Percentiles rank a stretch among this genome's conserved stretches.
Evolutionary conservation across 441 rosid species (phyloP).

Genomic region (Erodium texanum): DNA sequence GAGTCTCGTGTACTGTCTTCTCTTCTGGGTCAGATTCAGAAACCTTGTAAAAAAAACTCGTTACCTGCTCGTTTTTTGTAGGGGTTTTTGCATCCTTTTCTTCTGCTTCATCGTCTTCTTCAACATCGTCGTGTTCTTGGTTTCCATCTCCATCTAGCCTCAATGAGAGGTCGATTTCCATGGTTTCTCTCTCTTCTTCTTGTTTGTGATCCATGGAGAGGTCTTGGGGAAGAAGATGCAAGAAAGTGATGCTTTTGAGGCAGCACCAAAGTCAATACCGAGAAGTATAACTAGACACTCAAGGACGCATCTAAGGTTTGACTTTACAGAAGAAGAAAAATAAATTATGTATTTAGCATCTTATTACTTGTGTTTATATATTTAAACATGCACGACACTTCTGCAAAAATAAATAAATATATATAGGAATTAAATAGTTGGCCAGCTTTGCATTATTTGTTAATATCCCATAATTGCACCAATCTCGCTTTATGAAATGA

Average conservation of each 20-base stretch:
- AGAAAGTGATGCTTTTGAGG: constrained; percentile 35
- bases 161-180: constrained; percentile 54
- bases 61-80: background rate
- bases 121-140: constrained; percentile 1
- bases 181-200: constrained; percentile 15
- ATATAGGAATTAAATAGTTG: too few species aligned
- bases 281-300: constrained; percentile 36
- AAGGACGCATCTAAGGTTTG: constrained; percentile 67
- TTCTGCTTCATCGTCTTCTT: constrained; percentile 14
- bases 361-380: too few species aligned
- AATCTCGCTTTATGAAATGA: background rate
- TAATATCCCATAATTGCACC: background rate
- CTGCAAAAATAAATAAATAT: too few species aligned
- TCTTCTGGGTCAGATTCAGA: background rate
- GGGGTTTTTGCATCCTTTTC: constrained; percentile 12
- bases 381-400: background rate
- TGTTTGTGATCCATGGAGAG: constrained; percentile 8
- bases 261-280: constrained; percentile 58
- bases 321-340: constrained; percentile 30
- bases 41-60: background rate
- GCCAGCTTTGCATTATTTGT: background rate
- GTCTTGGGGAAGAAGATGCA: constrained; percentile 15
- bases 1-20: background rate
- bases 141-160: constrained; percentile 29
- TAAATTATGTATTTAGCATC: background rate